phyloP scores from a whole-genome alignment of 345 rosid species.

The Lagerstroemia speciosa region DNA sequence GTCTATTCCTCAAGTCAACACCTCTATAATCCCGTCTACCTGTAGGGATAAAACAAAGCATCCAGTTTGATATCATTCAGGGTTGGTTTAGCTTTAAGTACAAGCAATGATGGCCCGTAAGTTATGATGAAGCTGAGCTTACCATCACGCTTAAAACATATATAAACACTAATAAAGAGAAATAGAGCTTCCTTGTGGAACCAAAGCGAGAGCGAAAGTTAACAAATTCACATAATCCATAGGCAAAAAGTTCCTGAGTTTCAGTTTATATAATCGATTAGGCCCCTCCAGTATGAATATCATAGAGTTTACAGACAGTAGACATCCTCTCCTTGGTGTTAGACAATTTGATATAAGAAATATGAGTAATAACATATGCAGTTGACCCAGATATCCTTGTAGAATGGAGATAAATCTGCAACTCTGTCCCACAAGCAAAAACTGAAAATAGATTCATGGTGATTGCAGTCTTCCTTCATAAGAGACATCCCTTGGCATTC shows the following conservation, averaged over 20 bases:
- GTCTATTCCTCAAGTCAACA: constrained; percentile 74
- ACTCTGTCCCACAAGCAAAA: background rate
- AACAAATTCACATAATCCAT: constrained; percentile 35
- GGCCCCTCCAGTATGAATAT: constrained; percentile 27
- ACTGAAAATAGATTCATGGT: background rate
- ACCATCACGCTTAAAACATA: constrained; percentile 38
- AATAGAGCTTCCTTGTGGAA: constrained; percentile 48
- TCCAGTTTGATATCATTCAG: constrained; percentile 19
- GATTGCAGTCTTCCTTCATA: background rate
- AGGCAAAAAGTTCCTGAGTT: constrained; percentile 26
- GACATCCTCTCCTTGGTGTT: constrained; percentile 28
- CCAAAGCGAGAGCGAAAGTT: constrained; percentile 35
- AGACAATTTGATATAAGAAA: constrained; percentile 31
- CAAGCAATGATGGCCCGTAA: constrained; percentile 19
- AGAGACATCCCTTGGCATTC: constrained; percentile 2
- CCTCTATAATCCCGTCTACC: constrained; percentile 52
- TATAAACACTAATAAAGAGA: constrained; percentile 39
- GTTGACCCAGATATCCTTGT: background rate
- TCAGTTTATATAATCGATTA: constrained; percentile 26
- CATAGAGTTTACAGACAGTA: constrained; percentile 22
- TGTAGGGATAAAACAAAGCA: constrained; percentile 25
- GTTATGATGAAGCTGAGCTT: constrained; percentile 30
- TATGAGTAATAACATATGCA: background rate
- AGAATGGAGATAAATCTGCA: background rate
- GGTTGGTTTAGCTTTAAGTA: constrained; percentile 8